These are phyloP conservation scores for Coemansia guatemalensis DNA, from an alignment of 192 early-diverging fungal genomes.

Conservation along the genomic window DNA sequence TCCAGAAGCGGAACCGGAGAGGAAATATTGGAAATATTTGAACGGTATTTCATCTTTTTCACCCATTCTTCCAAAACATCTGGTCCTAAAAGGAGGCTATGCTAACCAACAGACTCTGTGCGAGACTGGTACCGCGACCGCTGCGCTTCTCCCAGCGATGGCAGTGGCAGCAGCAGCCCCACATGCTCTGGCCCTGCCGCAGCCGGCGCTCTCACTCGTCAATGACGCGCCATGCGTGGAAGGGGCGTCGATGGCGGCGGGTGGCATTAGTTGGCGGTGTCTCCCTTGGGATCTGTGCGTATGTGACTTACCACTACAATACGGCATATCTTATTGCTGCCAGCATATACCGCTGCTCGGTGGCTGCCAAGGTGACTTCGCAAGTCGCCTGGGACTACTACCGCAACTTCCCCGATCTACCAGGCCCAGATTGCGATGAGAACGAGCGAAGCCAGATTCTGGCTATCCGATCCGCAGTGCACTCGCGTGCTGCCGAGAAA, in stretches of 20 bases:
- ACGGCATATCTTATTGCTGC: conserved; percentile 42
- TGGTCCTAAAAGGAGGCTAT: neutral
- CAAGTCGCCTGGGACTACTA: conserved; percentile 53
- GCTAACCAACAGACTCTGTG: neutral
- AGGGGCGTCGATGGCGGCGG: conserved; percentile 16
- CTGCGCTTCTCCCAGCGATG: neutral
- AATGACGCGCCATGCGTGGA: neutral
- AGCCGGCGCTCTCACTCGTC: neutral
- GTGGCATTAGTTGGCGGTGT: conserved; percentile 3
- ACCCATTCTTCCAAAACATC: neutral
- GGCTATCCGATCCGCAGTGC: conserved; percentile 49
- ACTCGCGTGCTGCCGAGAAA: conserved; percentile 66
- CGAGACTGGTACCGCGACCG: neutral
- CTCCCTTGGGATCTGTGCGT: conserved; percentile 13
- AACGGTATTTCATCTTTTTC: too few relatives aligned
- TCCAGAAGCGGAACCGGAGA: too few relatives aligned
- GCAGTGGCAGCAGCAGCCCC: neutral
- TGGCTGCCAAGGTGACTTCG: conserved; percentile 37
- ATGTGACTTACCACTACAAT: conserved; percentile 40
- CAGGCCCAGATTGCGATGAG: conserved; percentile 14
- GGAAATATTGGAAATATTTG: too few relatives aligned
- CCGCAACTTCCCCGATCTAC: conserved; percentile 48
- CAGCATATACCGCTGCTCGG: conserved; percentile 31
- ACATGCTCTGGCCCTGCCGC: neutral
- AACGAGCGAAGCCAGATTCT: conserved; percentile 29